phyloP scores from a whole-genome alignment of 176 grass and related monocot genomes.

The Eragrostis nindensis region DNA sequence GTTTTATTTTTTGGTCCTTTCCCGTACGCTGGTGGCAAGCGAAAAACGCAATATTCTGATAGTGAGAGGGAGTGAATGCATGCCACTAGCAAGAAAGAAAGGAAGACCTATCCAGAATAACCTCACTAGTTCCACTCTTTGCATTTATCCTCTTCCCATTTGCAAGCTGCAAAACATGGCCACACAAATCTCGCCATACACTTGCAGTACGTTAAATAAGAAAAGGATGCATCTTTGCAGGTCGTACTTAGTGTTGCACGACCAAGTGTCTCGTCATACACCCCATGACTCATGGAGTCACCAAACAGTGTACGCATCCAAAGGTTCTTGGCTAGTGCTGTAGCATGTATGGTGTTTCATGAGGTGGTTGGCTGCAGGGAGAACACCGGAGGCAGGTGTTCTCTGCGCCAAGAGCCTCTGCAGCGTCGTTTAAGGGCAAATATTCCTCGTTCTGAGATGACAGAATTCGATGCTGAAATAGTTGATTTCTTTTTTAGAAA shows the following conservation, averaged over 20 bases:
- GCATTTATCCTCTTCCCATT: constrained; percentile 21
- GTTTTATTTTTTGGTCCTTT: too few species aligned
- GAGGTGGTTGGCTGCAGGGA: constrained; percentile 11
- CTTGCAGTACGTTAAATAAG: too few species aligned
- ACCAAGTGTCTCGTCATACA: too few species aligned
- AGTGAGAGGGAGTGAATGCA: neutral
- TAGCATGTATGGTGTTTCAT: neutral
- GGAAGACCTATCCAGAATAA: constrained; percentile 30
- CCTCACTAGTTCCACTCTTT: neutral
- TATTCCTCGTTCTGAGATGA: neutral
- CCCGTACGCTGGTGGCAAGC: too few species aligned
- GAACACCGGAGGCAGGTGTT: neutral
- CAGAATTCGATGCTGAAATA: neutral
- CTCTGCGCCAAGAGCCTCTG: constrained; percentile 7
- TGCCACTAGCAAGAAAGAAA: neutral
- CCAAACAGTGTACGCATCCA: too few species aligned
- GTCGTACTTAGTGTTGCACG: too few species aligned
- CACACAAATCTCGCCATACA: neutral
- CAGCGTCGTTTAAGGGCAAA: neutral
- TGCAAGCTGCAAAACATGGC: constrained; percentile 5
- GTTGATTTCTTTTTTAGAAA: too few species aligned
- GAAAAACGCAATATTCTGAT: neutral
- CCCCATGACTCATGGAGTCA: too few species aligned
- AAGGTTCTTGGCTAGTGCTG: too few species aligned
- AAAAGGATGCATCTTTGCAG: too few species aligned